Evolutionary conservation across 2,329 filamentous ascomycete genomes (phyloP).

Genomic region (Aspergillus pseudonomiae): DNA sequence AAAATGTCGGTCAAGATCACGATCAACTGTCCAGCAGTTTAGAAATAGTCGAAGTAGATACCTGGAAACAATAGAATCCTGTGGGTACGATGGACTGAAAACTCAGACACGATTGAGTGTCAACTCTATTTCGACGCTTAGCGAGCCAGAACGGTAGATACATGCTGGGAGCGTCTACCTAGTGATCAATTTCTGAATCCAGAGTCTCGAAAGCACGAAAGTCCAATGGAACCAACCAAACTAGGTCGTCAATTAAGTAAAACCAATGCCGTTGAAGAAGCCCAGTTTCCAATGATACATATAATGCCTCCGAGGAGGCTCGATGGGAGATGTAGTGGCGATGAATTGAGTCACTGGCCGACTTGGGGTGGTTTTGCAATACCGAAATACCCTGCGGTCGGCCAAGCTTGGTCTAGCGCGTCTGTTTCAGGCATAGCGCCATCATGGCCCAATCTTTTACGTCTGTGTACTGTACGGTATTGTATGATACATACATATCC

Average conservation of each 20-base stretch:
- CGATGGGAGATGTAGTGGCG: not conserved
- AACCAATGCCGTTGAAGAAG: not conserved
- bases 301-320: not conserved
- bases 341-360: not conserved
- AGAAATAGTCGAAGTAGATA: not conserved
- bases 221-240: not conserved
- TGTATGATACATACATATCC: not conserved
- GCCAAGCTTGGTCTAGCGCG: not conserved
- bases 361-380: not conserved
- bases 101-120: not conserved
- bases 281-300: not conserved
- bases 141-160: not conserved
- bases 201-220: not conserved
- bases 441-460: not conserved
- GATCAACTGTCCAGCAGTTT: slow-evolving; percentile 2
- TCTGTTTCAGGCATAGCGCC: not conserved
- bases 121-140: not conserved
- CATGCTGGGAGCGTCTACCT: not conserved
- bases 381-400: not conserved
- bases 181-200: not conserved
- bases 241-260: not conserved
- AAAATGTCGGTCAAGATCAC: not conserved
- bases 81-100: not conserved
- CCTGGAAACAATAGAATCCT: not conserved
- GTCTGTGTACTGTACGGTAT: not conserved